Conservation (phyloP, 2,329 filamentous ascomycete genomes). For the Bipolaris cookei region DNA sequence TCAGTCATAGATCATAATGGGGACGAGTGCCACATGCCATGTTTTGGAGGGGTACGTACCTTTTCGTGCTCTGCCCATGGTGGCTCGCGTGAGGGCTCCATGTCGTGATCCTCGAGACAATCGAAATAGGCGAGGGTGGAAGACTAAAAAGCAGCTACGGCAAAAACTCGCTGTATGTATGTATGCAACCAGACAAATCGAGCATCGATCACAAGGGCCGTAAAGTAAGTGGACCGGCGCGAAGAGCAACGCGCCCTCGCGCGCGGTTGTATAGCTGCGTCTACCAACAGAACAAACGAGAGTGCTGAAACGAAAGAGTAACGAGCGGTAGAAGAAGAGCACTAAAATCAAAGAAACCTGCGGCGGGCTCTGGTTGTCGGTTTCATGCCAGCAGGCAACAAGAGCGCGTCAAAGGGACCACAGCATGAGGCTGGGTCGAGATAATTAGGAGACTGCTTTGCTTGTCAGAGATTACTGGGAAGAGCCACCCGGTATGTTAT, state of each 20-base stretch:
- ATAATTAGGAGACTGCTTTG: conserved; percentile 24
- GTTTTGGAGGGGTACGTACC: conserved; percentile 41
- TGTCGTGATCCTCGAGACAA: conserved; percentile 32
- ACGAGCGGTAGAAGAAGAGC: conserved; percentile 36
- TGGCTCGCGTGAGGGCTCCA: conserved; percentile 51
- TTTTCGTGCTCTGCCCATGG: conserved; percentile 57
- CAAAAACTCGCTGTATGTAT: conserved; percentile 38
- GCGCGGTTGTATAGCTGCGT: conserved; percentile 35
- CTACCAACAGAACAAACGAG: conserved; percentile 42
- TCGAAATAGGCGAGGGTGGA: conserved; percentile 31
- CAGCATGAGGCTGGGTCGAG: conserved; percentile 22
- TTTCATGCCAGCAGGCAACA: conserved; percentile 41
- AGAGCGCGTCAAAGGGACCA: conserved; percentile 20
- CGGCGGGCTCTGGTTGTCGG: conserved; percentile 30
- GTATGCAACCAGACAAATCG: conserved; percentile 46
- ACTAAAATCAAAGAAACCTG: conserved; percentile 36
- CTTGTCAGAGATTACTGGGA: conserved; percentile 23
- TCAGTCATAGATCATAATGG: conserved; percentile 4
- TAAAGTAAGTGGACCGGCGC: conserved; percentile 42
- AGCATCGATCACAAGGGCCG: conserved; percentile 46
- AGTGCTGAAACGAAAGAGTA: conserved; percentile 39
- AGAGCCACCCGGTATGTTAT: conserved; percentile 25
- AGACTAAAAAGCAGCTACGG: conserved; percentile 40
- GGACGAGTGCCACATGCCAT: conserved; percentile 4
- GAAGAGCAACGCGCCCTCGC: conserved; percentile 35